phyloP scores from a whole-genome alignment of 805 yeast species.

The Candida vartiovaarae region DNA sequence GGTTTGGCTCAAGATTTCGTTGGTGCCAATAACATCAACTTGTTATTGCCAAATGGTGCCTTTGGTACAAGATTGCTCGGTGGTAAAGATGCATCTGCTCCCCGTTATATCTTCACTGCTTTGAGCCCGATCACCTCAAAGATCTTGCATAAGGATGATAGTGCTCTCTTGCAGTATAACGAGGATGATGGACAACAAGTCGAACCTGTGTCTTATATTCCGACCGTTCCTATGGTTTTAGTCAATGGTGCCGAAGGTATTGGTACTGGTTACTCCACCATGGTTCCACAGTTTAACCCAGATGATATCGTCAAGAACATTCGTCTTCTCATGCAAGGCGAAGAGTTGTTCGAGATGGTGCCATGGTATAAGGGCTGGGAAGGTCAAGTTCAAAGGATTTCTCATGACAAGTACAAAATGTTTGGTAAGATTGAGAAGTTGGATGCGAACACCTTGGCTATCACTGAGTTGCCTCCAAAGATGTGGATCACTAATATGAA shows the following conservation, averaged over 20 bases:
- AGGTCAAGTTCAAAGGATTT: constrained; percentile 63
- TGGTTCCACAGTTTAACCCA: constrained; percentile 88
- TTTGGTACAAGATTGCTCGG: constrained; percentile 96
- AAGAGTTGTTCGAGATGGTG: constrained; percentile 61
- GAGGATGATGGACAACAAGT: constrained; percentile 92
- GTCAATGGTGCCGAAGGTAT: constrained; percentile 97
- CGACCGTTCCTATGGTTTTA: constrained; percentile 89
- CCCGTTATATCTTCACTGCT: constrained; percentile 92
- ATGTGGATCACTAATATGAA: constrained; percentile 91
- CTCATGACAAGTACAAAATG: constrained; percentile 63
- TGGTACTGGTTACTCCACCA: constrained; percentile 98
- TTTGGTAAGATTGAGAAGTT: constrained; percentile 76
- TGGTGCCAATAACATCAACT: constrained; percentile 83
- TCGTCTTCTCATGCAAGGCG: constrained; percentile 63
- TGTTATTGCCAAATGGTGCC: constrained; percentile 85
- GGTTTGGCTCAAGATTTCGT: constrained; percentile 93
- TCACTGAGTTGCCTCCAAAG: constrained; percentile 87
- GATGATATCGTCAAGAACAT: constrained; percentile 71
- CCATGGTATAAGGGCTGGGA: constrained; percentile 98
- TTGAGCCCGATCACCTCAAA: constrained; percentile 66
- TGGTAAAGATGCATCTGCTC: constrained; percentile 98
- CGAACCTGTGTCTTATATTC: constrained; percentile 94
- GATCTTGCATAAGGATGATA: constrained; percentile 75
- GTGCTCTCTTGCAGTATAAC: constrained; percentile 66
- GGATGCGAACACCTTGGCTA: constrained; percentile 75